phyloP scores from a whole-genome alignment of 2,329 filamentous ascomycete genomes.

The Aspergillus ochraceoroseus region DNA sequence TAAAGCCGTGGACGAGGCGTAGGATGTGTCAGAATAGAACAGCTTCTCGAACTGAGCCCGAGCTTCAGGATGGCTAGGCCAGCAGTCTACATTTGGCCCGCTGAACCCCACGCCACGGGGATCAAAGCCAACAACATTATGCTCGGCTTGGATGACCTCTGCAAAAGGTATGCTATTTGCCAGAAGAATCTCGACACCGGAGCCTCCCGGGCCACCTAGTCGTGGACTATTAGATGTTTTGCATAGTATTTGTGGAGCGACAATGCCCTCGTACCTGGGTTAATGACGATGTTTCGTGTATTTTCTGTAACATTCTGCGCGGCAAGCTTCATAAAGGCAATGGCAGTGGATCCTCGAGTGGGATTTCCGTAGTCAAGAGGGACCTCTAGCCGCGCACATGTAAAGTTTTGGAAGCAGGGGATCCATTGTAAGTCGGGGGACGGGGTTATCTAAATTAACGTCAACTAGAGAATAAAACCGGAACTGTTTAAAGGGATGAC shows the following conservation, averaged over 20 bases:
- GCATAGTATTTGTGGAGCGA: background rate
- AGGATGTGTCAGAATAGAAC: slow-evolving; percentile 16
- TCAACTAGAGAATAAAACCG: too few species aligned
- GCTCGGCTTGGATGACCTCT: slow-evolving; percentile 5
- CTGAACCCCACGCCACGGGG: slow-evolving; percentile 30
- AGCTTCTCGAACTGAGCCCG: slow-evolving; percentile 17
- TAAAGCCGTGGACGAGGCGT: slow-evolving; percentile 14
- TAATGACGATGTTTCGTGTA: slow-evolving; percentile 17
- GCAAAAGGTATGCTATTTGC: background rate
- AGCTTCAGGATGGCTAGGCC: slow-evolving; percentile 17
- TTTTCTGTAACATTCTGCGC: slow-evolving; percentile 12
- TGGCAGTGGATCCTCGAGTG: slow-evolving; percentile 13
- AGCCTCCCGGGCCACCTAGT: slow-evolving; percentile 9
- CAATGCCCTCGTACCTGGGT: slow-evolving; percentile 6
- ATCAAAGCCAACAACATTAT: slow-evolving; percentile 31
- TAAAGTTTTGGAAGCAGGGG: slow-evolving; percentile 17
- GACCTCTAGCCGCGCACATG: slow-evolving; percentile 19
- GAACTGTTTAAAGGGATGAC: background rate
- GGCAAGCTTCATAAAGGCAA: slow-evolving; percentile 21
- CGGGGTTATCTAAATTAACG: slow-evolving; percentile 8
- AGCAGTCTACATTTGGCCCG: slow-evolving; percentile 30
- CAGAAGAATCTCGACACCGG: slow-evolving; percentile 7
- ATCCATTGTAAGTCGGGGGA: slow-evolving; percentile 14
- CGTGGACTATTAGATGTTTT: slow-evolving; percentile 2
- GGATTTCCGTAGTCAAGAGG: slow-evolving; percentile 22